Conservation (phyloP, 2,329 filamentous ascomycete species). For the Sclerotinia sclerotiorum region DNA sequence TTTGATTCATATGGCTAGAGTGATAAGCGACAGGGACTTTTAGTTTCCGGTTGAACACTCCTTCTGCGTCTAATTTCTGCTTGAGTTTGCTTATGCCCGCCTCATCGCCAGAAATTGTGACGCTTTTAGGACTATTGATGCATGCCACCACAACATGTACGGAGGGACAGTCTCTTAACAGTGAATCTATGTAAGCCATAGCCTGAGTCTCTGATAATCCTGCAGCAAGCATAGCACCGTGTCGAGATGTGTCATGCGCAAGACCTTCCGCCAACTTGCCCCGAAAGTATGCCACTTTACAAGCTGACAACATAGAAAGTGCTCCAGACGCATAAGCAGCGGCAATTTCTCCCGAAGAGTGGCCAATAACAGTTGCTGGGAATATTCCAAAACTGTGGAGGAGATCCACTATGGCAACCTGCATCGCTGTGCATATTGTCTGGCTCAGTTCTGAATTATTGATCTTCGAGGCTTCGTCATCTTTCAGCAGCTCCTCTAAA, state of each 20-base stretch:
- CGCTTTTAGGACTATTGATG: conserved; percentile 13
- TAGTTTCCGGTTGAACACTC: background rate
- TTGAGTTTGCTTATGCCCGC: background rate
- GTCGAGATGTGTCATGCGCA: too few species aligned
- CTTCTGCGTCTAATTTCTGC: background rate
- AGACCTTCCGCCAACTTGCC: background rate
- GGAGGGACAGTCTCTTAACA: background rate
- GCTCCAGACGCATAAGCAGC: conserved; percentile 40
- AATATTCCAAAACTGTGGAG: conserved; percentile 34
- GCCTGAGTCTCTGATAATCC: background rate
- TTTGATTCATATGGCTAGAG: background rate
- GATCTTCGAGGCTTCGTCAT: conserved; percentile 11
- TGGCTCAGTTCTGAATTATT: conserved; percentile 36
- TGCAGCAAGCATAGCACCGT: background rate
- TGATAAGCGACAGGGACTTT: conserved; percentile 5
- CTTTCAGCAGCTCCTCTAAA: background rate
- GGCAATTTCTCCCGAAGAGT: conserved; percentile 38
- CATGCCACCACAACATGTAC: background rate
- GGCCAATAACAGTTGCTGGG: conserved; percentile 33
- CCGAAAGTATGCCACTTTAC: background rate
- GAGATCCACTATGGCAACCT: conserved; percentile 47
- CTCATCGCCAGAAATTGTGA: conserved; percentile 2
- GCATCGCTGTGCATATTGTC: conserved; percentile 48
- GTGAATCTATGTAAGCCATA: background rate
- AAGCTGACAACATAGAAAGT: background rate